Base-by-base conservation (phyloP, 768 basidiomycete species). In the Boletus coccyginus region DNA sequence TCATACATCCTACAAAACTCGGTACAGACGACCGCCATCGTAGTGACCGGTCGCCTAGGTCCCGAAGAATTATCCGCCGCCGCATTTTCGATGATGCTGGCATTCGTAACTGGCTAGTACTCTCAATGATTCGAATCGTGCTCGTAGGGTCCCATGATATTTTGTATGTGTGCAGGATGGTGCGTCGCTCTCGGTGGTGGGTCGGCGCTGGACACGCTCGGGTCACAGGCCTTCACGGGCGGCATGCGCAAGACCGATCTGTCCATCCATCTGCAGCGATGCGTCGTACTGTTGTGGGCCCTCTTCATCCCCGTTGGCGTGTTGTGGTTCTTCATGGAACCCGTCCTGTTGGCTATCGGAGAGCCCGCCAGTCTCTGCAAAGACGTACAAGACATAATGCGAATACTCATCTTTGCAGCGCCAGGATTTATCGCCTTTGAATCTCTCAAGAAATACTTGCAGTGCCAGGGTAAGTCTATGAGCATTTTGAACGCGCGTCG, bases 341-440 rank as follows among this genome's bases (percentile, higher is more conserved):
- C 87, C 1, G 70, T 89, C 17, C 74, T 92, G 33, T 74, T 86
- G 31, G 73, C 74, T 9, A 76, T 90, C 47, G 87, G 86, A 13
- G 88, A 92, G 63, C 78, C 84, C 5, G 72, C 62, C 17, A 67
- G 66, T 11, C 79, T 91, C 40, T 82, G 84, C 58, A 70, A 69
- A 44, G 82, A 86, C 59, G 86, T 87, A 0, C 85, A 90, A 64
- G 61, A 65, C 14, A 89, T 88, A 64, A 72, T 91, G 62, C 82
- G 88, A 9, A 68, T 90, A 32, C 72, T 90, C 46, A 76, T 84
- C 44, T 43, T 85, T 40, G 87, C 82, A 2, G 86, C 84, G 0
- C 90, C 90, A 0, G 88, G 81, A 3, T 89, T 88, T 64, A 82
- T 89, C 62, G 87, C 81, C 3, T 89, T 89, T 55, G 87, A 91